phyloP scores from a whole-genome alignment of 2,329 filamentous ascomycete genomes.

The Fusarium setosum region DNA sequence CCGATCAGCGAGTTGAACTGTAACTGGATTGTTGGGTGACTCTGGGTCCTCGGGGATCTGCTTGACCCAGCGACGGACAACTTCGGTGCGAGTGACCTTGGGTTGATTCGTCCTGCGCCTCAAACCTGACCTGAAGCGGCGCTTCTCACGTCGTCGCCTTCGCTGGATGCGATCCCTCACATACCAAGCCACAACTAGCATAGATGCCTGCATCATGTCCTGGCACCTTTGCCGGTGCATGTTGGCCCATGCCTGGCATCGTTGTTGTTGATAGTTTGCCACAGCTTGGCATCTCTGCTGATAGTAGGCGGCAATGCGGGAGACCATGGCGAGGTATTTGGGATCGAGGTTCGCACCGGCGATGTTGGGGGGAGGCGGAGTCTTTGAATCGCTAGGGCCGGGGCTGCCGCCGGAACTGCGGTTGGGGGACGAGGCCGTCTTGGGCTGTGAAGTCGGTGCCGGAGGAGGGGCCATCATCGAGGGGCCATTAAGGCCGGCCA shows the following conservation, averaged over 20 bases:
- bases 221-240: slow-evolving; percentile 59
- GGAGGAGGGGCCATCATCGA: slow-evolving; percentile 40
- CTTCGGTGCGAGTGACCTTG: slow-evolving; percentile 53
- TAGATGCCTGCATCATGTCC: slow-evolving; percentile 61
- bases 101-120: slow-evolving; percentile 46
- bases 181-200: slow-evolving; percentile 63
- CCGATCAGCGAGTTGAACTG: slow-evolving; percentile 46
- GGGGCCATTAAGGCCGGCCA: slow-evolving; percentile 30
- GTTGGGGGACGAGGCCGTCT: slow-evolving; percentile 34
- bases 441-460: slow-evolving; percentile 39
- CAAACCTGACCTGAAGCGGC: slow-evolving; percentile 54
- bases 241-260: slow-evolving; percentile 60
- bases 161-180: slow-evolving; percentile 59
- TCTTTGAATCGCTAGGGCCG: slow-evolving; percentile 32
- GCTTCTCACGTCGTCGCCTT: slow-evolving; percentile 54
- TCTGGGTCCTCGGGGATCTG: slow-evolving; percentile 50
- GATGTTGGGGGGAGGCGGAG: slow-evolving; percentile 35
- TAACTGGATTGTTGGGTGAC: slow-evolving; percentile 44
- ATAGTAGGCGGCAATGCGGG: slow-evolving; percentile 60
- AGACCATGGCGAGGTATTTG: slow-evolving; percentile 58
- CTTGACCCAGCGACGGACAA: slow-evolving; percentile 57
- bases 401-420: slow-evolving; percentile 30
- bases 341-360: slow-evolving; percentile 50
- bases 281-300: slow-evolving; percentile 61
- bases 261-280: slow-evolving; percentile 59